phyloP scores from a whole-genome alignment of 345 rosid genomes.

The Aethionema arabicum region DNA sequence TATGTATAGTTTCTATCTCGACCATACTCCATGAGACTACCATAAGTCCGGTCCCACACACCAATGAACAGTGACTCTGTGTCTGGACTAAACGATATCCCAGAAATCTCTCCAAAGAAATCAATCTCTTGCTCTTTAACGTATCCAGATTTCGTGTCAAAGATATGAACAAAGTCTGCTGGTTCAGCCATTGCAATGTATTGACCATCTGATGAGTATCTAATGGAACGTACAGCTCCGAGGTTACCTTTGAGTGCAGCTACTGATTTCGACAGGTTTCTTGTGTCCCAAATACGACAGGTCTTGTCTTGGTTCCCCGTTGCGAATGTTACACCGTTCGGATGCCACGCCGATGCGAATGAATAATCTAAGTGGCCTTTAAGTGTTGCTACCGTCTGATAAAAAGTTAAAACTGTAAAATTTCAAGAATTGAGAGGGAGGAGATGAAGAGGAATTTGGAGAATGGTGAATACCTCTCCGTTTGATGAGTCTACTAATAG shows the following conservation, averaged over 20 bases:
- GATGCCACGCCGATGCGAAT: slow-evolving; percentile 86
- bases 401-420: slow-evolving; percentile 5
- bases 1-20: slow-evolving; percentile 65
- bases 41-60: slow-evolving; percentile 84
- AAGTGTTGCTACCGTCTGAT: slow-evolving; percentile 48
- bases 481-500: slow-evolving; percentile 59
- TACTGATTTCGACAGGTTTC: slow-evolving; percentile 56
- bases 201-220: slow-evolving; percentile 62
- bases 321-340: slow-evolving; percentile 66
- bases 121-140: slow-evolving; percentile 76
- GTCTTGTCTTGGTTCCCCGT: slow-evolving; percentile 89
- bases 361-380: slow-evolving; percentile 73
- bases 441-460: background rate
- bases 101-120: slow-evolving; percentile 83
- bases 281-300: slow-evolving; percentile 68
- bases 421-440: slow-evolving; percentile 1
- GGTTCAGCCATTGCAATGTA: slow-evolving; percentile 83
- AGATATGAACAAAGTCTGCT: slow-evolving; percentile 80
- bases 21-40: slow-evolving; percentile 77
- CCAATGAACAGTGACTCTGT: slow-evolving; percentile 76
- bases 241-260: slow-evolving; percentile 71
- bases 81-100: slow-evolving; percentile 76
- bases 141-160: slow-evolving; percentile 55
- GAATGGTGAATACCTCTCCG: slow-evolving; percentile 51
- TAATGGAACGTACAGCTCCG: slow-evolving; percentile 69